phyloP scores from a whole-genome alignment of 83 land plant species.

The Thuja plicata region DNA sequence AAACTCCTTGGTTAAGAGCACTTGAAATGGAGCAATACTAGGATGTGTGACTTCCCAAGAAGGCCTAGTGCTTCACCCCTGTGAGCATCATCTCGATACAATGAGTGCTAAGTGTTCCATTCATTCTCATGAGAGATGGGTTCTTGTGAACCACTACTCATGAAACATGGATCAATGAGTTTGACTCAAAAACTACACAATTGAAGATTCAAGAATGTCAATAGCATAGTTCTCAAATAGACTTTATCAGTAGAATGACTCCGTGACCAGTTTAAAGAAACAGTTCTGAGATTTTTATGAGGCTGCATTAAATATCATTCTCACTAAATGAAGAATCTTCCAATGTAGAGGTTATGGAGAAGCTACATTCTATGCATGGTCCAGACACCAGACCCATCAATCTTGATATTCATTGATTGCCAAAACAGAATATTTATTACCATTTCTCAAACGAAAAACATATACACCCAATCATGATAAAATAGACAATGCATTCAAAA shows the following conservation, averaged over 20 bases:
- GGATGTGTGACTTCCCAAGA: too few relatives aligned
- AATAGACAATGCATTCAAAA: neutral
- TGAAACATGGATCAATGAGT: too few relatives aligned
- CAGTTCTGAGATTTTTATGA: neutral
- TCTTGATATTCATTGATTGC: neutral
- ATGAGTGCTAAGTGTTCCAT: too few relatives aligned
- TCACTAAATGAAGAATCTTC: neutral
- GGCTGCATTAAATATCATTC: neutral
- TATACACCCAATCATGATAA: neutral
- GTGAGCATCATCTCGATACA: too few relatives aligned
- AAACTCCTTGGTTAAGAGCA: too few relatives aligned
- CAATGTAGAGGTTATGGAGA: neutral
- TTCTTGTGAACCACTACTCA: too few relatives aligned
- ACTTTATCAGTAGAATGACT: neutral
- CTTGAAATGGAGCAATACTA: too few relatives aligned
- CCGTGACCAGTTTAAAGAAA: neutral
- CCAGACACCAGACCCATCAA: neutral
- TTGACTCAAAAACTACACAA: too few relatives aligned
- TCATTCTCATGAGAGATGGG: too few relatives aligned
- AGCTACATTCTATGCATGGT: neutral
- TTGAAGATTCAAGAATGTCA: neutral
- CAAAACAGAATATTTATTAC: neutral
- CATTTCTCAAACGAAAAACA: neutral
- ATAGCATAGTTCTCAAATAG: neutral
- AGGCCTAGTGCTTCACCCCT: too few relatives aligned